Conservation (phyloP, 768 basidiomycete genomes). For the Termitomyces eurrhizus region DNA sequence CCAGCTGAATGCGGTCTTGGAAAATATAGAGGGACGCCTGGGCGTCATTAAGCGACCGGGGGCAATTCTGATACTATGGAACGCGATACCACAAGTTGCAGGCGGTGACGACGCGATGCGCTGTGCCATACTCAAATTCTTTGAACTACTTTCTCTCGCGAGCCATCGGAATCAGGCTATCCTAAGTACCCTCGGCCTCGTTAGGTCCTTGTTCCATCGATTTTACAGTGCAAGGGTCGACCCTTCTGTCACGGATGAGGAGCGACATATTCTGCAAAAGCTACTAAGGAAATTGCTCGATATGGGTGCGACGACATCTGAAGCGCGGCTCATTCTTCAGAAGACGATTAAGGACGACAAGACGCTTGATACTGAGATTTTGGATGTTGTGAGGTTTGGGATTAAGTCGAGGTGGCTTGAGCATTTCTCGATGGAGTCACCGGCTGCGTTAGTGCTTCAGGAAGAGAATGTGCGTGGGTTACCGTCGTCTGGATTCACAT, state of each 20-base stretch:
- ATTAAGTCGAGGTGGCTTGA: slow-evolving; percentile 78
- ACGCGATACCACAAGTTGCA: slow-evolving; percentile 34
- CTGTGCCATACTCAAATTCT: slow-evolving; percentile 51
- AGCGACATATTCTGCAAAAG: slow-evolving; percentile 56
- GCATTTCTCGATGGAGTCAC: slow-evolving; percentile 66
- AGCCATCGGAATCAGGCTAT: slow-evolving; percentile 71
- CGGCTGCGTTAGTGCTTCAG: slow-evolving; percentile 45
- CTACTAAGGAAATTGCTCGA: slow-evolving; percentile 68
- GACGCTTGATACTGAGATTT: slow-evolving; percentile 55
- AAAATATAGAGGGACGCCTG: slow-evolving; percentile 38
- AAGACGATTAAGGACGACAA: slow-evolving; percentile 45
- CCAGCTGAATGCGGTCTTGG: slow-evolving; percentile 38
- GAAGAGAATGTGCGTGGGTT: slow-evolving; percentile 50
- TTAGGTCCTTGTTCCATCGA: slow-evolving; percentile 46
- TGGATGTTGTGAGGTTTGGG: slow-evolving; percentile 66
- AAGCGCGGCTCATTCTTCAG: slow-evolving; percentile 64
- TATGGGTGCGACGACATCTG: slow-evolving; percentile 64
- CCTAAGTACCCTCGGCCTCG: slow-evolving; percentile 55
- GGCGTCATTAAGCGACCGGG: slow-evolving; percentile 54
- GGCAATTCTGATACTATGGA: slow-evolving; percentile 59
- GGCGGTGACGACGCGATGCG: slow-evolving; percentile 38
- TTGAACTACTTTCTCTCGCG: slow-evolving; percentile 57
- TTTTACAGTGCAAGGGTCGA: slow-evolving; percentile 31
- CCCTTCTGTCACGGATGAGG: slow-evolving; percentile 34
- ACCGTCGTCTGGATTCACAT: slow-evolving; percentile 63